Percentiles rank a stretch among this genome's conserved stretches.
Conservation (phyloP, 1,284 basidiomycete species). For the Coniophora puteana region DNA sequence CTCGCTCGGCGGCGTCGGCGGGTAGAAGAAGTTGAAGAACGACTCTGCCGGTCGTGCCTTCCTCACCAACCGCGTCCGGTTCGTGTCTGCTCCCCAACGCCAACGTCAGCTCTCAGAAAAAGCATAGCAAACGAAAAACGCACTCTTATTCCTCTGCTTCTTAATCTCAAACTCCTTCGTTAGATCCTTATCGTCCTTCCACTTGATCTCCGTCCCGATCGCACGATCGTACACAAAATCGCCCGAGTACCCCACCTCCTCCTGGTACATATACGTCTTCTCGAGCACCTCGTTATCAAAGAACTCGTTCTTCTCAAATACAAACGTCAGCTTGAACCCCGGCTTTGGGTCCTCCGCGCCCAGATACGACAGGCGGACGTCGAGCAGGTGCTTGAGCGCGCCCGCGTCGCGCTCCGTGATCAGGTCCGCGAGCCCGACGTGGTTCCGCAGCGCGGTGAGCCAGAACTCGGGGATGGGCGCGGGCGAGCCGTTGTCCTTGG, state of each 20-base stretch:
- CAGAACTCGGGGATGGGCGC: conserved; percentile 89
- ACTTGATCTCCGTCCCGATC: conserved; percentile 87
- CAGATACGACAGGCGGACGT: conserved; percentile 72
- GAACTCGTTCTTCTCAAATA: conserved; percentile 82
- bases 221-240: conserved; percentile 96
- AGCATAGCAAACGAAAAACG: conserved; percentile 19
- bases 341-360: conserved; percentile 57
- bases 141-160: conserved; percentile 99
- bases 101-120: conserved; percentile 6
- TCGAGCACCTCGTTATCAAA: conserved; percentile 83
- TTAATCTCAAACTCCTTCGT: conserved; percentile 98
- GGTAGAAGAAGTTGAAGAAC: conserved; percentile 97
- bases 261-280: conserved; percentile 96
- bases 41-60: conserved; percentile 87
- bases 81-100: conserved; percentile 63
- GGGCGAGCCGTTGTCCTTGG: conserved; percentile 40
- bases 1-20: conserved; percentile 74
- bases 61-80: conserved; percentile 88
- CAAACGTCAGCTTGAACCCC: conserved; percentile 90
- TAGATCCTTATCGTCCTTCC: conserved; percentile 98
- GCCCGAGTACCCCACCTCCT: conserved; percentile 90
- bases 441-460: conserved; percentile 95
- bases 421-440: conserved; percentile 81
- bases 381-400: conserved; percentile 64
- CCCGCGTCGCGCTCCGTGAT: conserved; percentile 92